Evolutionary conservation across 257 asterid genomes (phyloP), one percentile per base, ranked within the genome.

Genomic region (Gynochthodes officinalis): DNA sequence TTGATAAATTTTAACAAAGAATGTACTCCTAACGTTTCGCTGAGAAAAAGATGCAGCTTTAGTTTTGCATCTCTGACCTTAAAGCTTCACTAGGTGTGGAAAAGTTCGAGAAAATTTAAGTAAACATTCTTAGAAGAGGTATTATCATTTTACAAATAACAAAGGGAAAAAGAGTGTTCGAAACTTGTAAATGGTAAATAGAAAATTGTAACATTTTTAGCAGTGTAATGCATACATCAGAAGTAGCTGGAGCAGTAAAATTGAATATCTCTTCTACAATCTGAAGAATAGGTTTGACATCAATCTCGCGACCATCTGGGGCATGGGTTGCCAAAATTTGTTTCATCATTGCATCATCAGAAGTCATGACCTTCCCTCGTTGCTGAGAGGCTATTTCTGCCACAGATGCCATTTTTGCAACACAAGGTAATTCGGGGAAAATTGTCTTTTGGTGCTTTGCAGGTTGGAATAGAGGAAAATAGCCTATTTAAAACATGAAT

Each of bases 311-410:
- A 18, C 70, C 70, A 62, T 73, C 70, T 9, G 62, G 54, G 14
- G 50, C 27, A 61, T 73, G 76, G 23, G 62, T 73, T 48, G 49
- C 69, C 23, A 7, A 11, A 37, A 73, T 48, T 28, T 61, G 76
- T 69, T 37, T 60, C 42, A 61, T 59, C 27, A 72, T 27, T 9
- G 19, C 62, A 13, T 72, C 76, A 23, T 71, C 75, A 16, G 75
- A 25, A 25, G 67, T 27, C 27, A 16, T 37, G 58, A 28, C 16
- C 67, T 27, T 57, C 1, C 11, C 30, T 33, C 49, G 32, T 14
- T 54, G 60, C 60, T 54, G 60, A 42, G 46, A 42, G 7, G 12
- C 46, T 10, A 9, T 4, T 42, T 1, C 1, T 3, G 6, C 46
- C 46, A 9, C 4, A 42, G 12, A 9, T 42, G 9, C 58, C 58